Base-by-base conservation (phyloP, 2,329 filamentous ascomycete genomes). In the Diaporthe aspalathi region DNA sequence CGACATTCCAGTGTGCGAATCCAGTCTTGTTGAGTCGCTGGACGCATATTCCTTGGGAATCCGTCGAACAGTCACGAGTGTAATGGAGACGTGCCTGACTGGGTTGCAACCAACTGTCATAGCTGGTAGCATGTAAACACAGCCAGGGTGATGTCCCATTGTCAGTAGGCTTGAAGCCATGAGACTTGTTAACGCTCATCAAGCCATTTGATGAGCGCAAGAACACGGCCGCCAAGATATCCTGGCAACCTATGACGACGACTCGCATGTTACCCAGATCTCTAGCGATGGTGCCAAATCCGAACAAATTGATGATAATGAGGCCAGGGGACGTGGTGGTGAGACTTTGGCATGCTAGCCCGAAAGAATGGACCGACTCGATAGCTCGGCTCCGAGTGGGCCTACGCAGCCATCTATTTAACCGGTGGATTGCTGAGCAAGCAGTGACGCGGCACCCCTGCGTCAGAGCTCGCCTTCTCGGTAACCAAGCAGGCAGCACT, bases 381-480 rank as follows among this genome's bases (percentile, higher is more conserved):
- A 53, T 22, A 32, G 49, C 27, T 50, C 29, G 22, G 63, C 63
- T 67, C 63, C 63, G 63, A 67, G 63, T 49, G n/a, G 27, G 40
- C 16, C 24, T 14, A 35, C 27, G 62, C 12, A 52, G 20, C 49
- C 16, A 14, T n/a, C 17, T 57, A 16, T 17, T 35, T 49, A 17
- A 24, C 16, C 16, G 7, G 60, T 65, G 43, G 60, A 27, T 24
- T 47, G 14, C 14, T 67, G 22, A 7, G 8, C n/a, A 20, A 29
- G 32, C 6, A 29, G 27, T 67, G 63, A 29, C 63, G 63, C 63
- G 47, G 47, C 63, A 52, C 7, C 47, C 50, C 63, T 60, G 54
- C 1, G 7, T 4, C 8, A 16, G 53, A 1, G 53, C 32, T 24
- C 54, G 54, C 22, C 20, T 22, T 40, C 35, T 22, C n/a, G 22